Evolutionary conservation across 2,329 filamentous ascomycete genomes (phyloP).

Genomic region (Phialophora expanda): DNA sequence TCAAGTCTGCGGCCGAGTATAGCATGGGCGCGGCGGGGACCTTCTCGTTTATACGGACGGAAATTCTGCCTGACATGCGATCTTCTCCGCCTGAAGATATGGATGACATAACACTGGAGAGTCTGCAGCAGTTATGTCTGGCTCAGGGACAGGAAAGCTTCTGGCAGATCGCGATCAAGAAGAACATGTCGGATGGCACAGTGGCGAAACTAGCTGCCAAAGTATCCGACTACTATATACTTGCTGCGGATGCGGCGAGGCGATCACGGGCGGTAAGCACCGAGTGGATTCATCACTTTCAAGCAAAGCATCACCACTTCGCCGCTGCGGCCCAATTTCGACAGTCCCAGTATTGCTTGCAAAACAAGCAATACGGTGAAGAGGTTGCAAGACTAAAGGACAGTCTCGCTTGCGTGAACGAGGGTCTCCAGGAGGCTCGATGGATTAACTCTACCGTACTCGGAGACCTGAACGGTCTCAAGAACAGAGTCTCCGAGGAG

Average conservation of each 20-base stretch:
- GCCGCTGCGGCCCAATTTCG: slow-evolving; percentile 93
- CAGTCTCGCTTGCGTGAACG: slow-evolving; percentile 78
- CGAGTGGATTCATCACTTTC: slow-evolving; percentile 97
- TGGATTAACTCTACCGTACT: slow-evolving; percentile 82
- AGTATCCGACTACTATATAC: slow-evolving; percentile 87
- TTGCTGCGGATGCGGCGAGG: slow-evolving; percentile 82
- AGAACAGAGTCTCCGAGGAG: slow-evolving; percentile 81
- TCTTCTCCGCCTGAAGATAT: slow-evolving; percentile 90
- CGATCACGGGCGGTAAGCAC: slow-evolving; percentile 88
- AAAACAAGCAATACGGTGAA: slow-evolving; percentile 93
- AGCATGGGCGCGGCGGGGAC: slow-evolving; percentile 88
- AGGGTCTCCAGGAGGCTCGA: slow-evolving; percentile 81
- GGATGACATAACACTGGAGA: slow-evolving; percentile 85
- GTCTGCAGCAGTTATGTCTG: slow-evolving; percentile 79
- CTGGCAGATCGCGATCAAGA: slow-evolving; percentile 96
- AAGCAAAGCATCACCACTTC: slow-evolving; percentile 96
- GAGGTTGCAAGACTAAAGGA: slow-evolving; percentile 87
- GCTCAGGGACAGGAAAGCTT: slow-evolving; percentile 97
- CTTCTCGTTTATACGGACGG: slow-evolving; percentile 74
- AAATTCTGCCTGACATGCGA: slow-evolving; percentile 80
- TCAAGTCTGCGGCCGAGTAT: slow-evolving; percentile 87
- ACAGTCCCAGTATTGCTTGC: slow-evolving; percentile 85
- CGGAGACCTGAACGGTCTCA: slow-evolving; percentile 81
- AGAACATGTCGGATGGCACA: slow-evolving; percentile 86
- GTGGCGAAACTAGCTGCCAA: slow-evolving; percentile 90